Percentiles rank a stretch among this genome's conserved stretches.
Evolutionary conservation across 2,329 filamentous ascomycete species (phyloP).

Genomic region (Hymenotorrendiella dingleyae): DNA sequence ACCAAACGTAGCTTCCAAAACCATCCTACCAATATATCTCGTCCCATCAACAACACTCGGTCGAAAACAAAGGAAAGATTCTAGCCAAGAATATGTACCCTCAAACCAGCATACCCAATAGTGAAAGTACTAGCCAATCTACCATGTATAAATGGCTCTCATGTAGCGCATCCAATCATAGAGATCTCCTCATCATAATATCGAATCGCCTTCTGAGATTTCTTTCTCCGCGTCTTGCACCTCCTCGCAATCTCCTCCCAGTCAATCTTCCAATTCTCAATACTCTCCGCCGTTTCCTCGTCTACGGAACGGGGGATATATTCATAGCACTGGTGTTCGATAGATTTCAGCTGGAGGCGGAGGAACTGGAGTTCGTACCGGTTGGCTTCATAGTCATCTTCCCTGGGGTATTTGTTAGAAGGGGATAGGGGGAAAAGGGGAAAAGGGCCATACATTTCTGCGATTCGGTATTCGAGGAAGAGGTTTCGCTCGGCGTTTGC

Average conservation of each 20-base stretch:
- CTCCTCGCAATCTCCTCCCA: slow-evolving; percentile 46
- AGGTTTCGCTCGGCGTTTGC: slow-evolving; percentile 52
- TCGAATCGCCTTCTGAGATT: slow-evolving; percentile 2
- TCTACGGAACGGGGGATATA: slow-evolving; percentile 45
- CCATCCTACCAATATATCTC: no score
- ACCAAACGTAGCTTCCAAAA: no score
- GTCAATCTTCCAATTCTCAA: slow-evolving; percentile 56
- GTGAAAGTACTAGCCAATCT: no score
- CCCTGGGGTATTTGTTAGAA: slow-evolving; percentile 34
- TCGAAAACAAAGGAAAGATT: no score
- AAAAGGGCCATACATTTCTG: slow-evolving; percentile 43
- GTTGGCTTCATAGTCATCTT: slow-evolving; percentile 48
- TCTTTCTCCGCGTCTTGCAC: slow-evolving; percentile 24
- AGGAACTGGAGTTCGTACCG: slow-evolving; percentile 57
- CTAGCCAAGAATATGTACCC: no score
- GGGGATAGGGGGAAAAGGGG: slow-evolving; percentile 18
- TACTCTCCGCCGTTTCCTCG: slow-evolving; percentile 51
- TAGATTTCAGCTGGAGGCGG: slow-evolving; percentile 55
- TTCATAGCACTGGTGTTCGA: slow-evolving; percentile 51
- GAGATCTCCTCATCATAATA: background rate
- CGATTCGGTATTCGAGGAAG: slow-evolving; percentile 52
- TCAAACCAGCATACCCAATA: no score
- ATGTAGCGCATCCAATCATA: no score
- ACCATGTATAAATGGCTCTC: no score
- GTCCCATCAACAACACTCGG: no score